phyloP scores from a whole-genome alignment of 257 asterid species.

The Fraxinus americana region DNA sequence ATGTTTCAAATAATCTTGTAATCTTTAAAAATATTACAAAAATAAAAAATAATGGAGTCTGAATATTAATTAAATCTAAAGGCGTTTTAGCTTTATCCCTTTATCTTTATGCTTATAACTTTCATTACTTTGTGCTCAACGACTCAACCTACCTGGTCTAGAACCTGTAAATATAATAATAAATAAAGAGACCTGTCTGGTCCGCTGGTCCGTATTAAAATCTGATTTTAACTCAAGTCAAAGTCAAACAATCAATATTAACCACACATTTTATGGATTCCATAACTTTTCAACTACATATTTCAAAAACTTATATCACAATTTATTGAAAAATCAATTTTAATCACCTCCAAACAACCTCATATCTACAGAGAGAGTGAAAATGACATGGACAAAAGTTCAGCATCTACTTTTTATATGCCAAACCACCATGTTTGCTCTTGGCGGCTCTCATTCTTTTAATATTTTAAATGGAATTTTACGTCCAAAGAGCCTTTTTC shows the following conservation, averaged over 20 bases:
- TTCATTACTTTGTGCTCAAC: conserved; percentile 26
- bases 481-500: not conserved
- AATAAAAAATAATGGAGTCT: not conserved
- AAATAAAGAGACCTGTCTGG: too few species aligned
- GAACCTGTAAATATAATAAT: not conserved
- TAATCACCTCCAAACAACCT: too few species aligned
- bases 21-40: not conserved
- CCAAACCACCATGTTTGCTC: conserved; percentile 16
- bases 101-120: conserved; percentile 34
- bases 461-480: conserved; percentile 12
- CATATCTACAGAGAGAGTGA: conserved; percentile 35
- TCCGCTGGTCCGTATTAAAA: too few species aligned
- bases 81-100: conserved; percentile 43
- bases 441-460: conserved; percentile 35
- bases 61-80: conserved; percentile 20
- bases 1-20: conserved; percentile 36
- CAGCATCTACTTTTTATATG: conserved; percentile 31
- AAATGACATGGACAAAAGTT: conserved; percentile 41
- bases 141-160: conserved; percentile 33
- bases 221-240: too few species aligned
- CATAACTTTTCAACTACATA: too few species aligned
- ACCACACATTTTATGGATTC: too few species aligned
- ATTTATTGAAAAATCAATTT: too few species aligned
- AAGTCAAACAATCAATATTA: too few species aligned
- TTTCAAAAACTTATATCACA: too few species aligned